Evolutionary conservation across 345 rosid genomes (phyloP).

Genomic region (Carallia brachiata): DNA sequence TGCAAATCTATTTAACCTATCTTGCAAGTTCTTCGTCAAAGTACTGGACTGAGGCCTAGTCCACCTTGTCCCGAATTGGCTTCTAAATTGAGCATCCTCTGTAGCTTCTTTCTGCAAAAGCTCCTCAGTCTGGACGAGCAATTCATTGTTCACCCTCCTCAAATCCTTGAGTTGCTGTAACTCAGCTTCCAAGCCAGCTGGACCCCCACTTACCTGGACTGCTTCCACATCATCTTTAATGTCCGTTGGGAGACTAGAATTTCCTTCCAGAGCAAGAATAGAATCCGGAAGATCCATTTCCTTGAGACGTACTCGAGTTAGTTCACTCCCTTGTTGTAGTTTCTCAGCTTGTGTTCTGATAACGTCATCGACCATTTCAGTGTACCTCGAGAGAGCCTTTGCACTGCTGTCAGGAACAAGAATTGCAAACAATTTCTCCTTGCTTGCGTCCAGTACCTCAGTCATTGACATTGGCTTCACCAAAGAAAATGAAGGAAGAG

Average conservation of each 20-base stretch:
- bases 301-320: conserved; percentile 87
- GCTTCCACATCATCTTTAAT: conserved; percentile 94
- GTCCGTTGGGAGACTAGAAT: conserved; percentile 56
- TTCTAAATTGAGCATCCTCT: conserved; percentile 90
- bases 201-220: conserved; percentile 91
- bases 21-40: conserved; percentile 91
- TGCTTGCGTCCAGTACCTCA: conserved; percentile 92
- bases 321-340: conserved; percentile 94
- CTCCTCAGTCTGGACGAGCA: conserved; percentile 90
- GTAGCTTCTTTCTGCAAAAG: conserved; percentile 94
- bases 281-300: conserved; percentile 99
- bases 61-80: conserved; percentile 99
- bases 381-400: conserved; percentile 95
- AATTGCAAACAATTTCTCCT: conserved; percentile 88
- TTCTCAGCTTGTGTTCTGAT: conserved; percentile 94
- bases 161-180: conserved; percentile 90
- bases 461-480: conserved; percentile 85
- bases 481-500: conserved; percentile 85
- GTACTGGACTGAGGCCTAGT: conserved; percentile 98
- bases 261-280: conserved; percentile 90
- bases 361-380: conserved; percentile 95
- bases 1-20: conserved; percentile 89
- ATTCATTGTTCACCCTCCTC: conserved; percentile 88
- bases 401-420: conserved; percentile 98
- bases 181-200: conserved; percentile 89